A percentile compares a stretch with the other conserved stretches of the same genome.
phyloP scores from a whole-genome alignment of 1,139 yeast genomes.

The Maudiozyma humilis region DNA sequence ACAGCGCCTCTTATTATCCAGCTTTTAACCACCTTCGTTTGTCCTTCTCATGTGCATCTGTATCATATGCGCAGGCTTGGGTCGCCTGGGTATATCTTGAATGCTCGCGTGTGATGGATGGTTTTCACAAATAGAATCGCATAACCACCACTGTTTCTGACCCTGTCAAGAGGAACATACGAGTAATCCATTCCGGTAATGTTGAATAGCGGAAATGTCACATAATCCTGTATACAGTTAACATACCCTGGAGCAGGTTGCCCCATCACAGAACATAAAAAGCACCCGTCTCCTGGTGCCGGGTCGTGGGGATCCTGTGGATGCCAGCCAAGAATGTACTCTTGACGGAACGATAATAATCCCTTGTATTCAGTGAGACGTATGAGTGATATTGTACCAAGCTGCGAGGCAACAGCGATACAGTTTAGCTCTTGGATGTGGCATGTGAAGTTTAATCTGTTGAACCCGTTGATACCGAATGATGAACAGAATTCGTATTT shows the following conservation, averaged over 20 bases:
- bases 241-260: constrained; percentile 1
- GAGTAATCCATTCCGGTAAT: constrained; percentile 19
- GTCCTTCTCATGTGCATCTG: no score
- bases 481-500: no score
- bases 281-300: constrained; percentile 8
- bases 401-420: constrained; percentile 44
- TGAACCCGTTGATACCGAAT: no score
- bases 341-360: constrained; percentile 45
- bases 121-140: constrained; percentile 14
- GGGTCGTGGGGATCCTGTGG: constrained; percentile 14
- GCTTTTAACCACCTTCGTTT: no score
- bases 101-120: constrained; percentile 6
- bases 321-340: constrained; percentile 24
- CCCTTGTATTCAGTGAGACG: constrained; percentile 49
- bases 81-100: constrained; percentile 9
- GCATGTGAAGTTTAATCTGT: constrained; percentile 42
- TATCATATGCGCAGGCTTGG: no score
- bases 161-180: constrained; percentile 12
- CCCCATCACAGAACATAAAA: neutral
- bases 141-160: constrained; percentile 8
- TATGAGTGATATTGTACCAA: constrained; percentile 45
- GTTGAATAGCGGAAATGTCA: constrained; percentile 14
- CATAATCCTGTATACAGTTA: constrained; percentile 16
- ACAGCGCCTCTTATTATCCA: no score
- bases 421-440: constrained; percentile 47